Conservation (phyloP, 345 rosid genomes). For the Salix exigua region DNA sequence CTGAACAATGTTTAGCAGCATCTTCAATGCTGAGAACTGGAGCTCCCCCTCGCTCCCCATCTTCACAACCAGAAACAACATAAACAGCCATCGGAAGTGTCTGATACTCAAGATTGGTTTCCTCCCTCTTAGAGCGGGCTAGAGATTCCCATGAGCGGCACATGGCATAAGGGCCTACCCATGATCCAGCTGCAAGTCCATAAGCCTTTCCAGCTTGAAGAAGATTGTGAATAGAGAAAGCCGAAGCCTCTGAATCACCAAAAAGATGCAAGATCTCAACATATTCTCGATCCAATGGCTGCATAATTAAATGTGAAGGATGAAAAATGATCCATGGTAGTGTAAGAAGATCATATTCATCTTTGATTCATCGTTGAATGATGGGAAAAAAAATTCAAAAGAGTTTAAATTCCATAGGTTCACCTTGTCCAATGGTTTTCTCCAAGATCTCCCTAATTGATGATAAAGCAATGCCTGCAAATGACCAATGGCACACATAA, state of each 20-base stretch:
- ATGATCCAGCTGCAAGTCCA: constrained; percentile 95
- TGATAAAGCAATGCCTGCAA: constrained; percentile 80
- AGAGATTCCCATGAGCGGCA: constrained; percentile 88
- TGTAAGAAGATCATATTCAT: no score
- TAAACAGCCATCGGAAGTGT: constrained; percentile 82
- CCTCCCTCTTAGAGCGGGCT: constrained; percentile 47
- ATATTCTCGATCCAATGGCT: constrained; percentile 64
- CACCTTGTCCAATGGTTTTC: constrained; percentile 57
- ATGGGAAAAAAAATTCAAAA: neutral
- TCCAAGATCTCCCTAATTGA: constrained; percentile 86
- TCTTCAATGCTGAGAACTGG: constrained; percentile 85
- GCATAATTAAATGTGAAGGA: constrained; percentile 22
- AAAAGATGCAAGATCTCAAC: constrained; percentile 67
- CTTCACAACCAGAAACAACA: constrained; percentile 86
- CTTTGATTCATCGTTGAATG: neutral
- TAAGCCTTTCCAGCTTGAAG: constrained; percentile 65
- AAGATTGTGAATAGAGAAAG: constrained; percentile 87
- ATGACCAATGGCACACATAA: neutral
- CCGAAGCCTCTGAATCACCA: constrained; percentile 65
- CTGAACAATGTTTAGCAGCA: constrained; percentile 59
- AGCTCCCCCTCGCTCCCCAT: constrained; percentile 96
- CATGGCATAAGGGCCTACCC: constrained; percentile 96
- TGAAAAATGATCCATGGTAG: neutral
- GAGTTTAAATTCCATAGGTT: constrained; percentile 1
- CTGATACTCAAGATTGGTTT: constrained; percentile 27